Conservation (phyloP, 805 yeast genomes). For the Lachancea fermentati region DNA sequence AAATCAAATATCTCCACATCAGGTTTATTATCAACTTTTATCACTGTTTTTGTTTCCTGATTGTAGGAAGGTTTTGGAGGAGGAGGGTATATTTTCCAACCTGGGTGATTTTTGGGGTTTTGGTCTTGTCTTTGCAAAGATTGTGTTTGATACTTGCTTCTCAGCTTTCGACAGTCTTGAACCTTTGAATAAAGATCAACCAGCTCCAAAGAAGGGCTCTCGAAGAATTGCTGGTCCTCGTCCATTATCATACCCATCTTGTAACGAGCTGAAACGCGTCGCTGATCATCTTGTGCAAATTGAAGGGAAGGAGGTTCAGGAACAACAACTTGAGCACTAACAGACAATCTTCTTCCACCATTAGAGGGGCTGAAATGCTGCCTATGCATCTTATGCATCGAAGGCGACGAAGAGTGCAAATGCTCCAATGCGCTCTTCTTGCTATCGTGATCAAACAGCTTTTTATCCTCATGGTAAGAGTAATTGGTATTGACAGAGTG, state of each 20-base stretch:
- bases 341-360: constrained; percentile 17
- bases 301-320: constrained; percentile 21
- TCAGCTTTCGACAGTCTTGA: constrained; percentile 58
- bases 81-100: constrained; percentile 83
- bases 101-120: constrained; percentile 75
- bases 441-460: constrained; percentile 27
- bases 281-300: constrained; percentile 4
- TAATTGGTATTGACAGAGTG: constrained; percentile 19
- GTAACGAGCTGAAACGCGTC: constrained; percentile 26
- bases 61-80: constrained; percentile 92
- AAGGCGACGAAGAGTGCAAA: constrained; percentile 6
- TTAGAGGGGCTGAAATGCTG: constrained; percentile 1
- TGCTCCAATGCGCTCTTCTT: constrained; percentile 27
- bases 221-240: constrained; percentile 47
- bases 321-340: constrained; percentile 22
- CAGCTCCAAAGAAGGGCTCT: constrained; percentile 63
- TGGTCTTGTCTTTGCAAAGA: constrained; percentile 69
- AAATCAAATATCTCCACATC: constrained; percentile 41
- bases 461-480: constrained; percentile 30
- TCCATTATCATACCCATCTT: constrained; percentile 43
- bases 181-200: constrained; percentile 58
- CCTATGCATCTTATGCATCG: not conserved
- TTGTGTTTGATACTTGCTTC: constrained; percentile 66
- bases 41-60: constrained; percentile 48
- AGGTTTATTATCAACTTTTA: constrained; percentile 35